A percentile compares a stretch with the other conserved stretches of the same genome.
phyloP scores from a whole-genome alignment of 2,329 filamentous ascomycete species.

The Aspergillus novoparasiticus region DNA sequence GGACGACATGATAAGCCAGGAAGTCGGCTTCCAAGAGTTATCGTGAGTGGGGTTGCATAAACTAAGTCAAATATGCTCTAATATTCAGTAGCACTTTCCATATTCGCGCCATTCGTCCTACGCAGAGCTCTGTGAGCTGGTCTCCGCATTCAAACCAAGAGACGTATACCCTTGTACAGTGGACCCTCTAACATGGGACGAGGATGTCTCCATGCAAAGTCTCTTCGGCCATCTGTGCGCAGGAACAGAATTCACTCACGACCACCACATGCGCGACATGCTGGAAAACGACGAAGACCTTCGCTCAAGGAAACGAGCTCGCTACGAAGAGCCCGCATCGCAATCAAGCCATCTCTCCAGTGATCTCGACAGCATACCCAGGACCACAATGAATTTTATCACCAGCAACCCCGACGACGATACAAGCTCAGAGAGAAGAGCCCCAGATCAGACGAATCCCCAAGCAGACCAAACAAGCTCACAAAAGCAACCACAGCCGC shows the following conservation, averaged over 20 bases:
- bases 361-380: constrained; percentile 9
- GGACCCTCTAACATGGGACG: constrained; percentile 64
- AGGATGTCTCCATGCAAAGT: constrained; percentile 62
- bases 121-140: constrained; percentile 71
- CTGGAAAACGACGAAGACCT: constrained; percentile 24
- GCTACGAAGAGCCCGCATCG: constrained; percentile 20
- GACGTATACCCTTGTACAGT: constrained; percentile 85
- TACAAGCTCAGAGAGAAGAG: neutral
- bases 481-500: neutral
- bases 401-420: neutral
- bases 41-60: constrained; percentile 30
- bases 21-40: constrained; percentile 30
- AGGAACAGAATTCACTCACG: constrained; percentile 63
- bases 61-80: constrained; percentile 2
- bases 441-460: neutral
- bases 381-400: neutral
- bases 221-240: constrained; percentile 75
- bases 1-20: constrained; percentile 4
- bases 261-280: constrained; percentile 59
- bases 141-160: constrained; percentile 67
- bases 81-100: constrained; percentile 62
- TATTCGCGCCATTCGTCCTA: constrained; percentile 92
- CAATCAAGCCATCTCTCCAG: constrained; percentile 26
- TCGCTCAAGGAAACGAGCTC: constrained; percentile 21
- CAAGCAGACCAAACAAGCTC: neutral